Evolutionary conservation across 2,329 filamentous ascomycete species (phyloP), one percentile per base, ranked within the genome.

Genomic region (Pestalotiopsis sp.): DNA sequence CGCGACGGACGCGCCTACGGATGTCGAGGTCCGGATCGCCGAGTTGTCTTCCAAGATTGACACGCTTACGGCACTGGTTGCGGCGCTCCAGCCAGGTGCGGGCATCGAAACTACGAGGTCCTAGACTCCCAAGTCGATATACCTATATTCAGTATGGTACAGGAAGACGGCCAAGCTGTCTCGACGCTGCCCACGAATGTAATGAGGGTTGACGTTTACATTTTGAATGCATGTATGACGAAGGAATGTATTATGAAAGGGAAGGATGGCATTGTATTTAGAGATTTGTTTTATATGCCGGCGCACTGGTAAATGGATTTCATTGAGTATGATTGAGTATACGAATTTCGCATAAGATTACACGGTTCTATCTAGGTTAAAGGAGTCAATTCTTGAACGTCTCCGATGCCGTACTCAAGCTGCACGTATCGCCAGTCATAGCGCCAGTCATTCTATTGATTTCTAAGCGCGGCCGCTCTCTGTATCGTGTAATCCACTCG

Each of bases 11-110:
- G 80, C 80, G 20, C 80, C 83, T 14, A 78, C 78, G 1, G 76
- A 79, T 14, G 76, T 83, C 56, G 87, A 90, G 72, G 81, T 83
- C 31, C 85, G 86, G 70, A 84, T 91, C 66, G 77, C 80, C 3
- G 88, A 90, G 71, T 77, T 91, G 72, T 82, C 83, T 57, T 78
- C 77, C 61, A 90, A 90, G 81, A 88, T 91, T 73, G 87, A 90
- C 71, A 84, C 84, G 67, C 79, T 91, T 71, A 88, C 88, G 0
- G 80, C 84, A 23, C 75, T 87, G 62, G 80, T 90, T 1, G 75
- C 87, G 71, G 79, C 81, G 3, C 78, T 89, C 75, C 87, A 88
- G 73, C 68, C 74, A 2, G 73, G 73, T 25, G 71, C 72, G 12
- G 72, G 74, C 7, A 67, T 27, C 2, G 73, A 76, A 11, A 72